Evolutionary conservation across 768 basidiomycete genomes (phyloP), one percentile per base, ranked within the genome.

Genomic region (Naganishia onofrii): DNA sequence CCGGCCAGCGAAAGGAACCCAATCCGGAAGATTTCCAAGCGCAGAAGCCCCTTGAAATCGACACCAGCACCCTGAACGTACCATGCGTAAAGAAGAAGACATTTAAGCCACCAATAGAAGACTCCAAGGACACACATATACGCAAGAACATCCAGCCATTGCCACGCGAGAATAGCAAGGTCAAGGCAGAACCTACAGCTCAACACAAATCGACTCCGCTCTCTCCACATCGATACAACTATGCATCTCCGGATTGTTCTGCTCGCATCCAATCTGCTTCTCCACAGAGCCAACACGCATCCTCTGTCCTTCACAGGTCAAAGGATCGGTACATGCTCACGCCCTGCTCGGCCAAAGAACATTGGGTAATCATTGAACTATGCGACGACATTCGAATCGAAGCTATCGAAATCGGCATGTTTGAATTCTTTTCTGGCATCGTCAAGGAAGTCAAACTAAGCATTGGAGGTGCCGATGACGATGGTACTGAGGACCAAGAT

Each of bases 351-450:
- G 81, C 83, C 3, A 81, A 84, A 19, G 82, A 84, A 13, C 86
- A 86, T 36, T 97, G 88, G 81, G 89, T 98, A 38, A 88, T 96
- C 38, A 89, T 98, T 54, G 96, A 99, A 81, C 87, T 98, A 19
- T 99, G 96, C 82, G 95, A 98, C 73, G 96, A 98, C 79, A 93
- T 99, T 72, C 84, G 92, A 54, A 93, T 98, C 75, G 95, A 98
- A 79, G 95, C 93, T 0, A 88, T 98, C 54, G 93, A 97, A 79
- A 83, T 99, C 21, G 94, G 93, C 70, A 95, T 97, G 77, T 96
- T 91, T 78, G 95, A 99, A 83, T 98, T 97, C 83, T 99, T 97
- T 82, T 92, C 90, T 73, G 93, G 94, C 1, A 90, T 96, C 17
- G 94, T 98, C 84, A 90, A 90, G 81, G 92, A 95, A 68, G 90